Conservation (phyloP, 1,284 basidiomycete genomes). For the Lentinula novae-zelandiae region DNA sequence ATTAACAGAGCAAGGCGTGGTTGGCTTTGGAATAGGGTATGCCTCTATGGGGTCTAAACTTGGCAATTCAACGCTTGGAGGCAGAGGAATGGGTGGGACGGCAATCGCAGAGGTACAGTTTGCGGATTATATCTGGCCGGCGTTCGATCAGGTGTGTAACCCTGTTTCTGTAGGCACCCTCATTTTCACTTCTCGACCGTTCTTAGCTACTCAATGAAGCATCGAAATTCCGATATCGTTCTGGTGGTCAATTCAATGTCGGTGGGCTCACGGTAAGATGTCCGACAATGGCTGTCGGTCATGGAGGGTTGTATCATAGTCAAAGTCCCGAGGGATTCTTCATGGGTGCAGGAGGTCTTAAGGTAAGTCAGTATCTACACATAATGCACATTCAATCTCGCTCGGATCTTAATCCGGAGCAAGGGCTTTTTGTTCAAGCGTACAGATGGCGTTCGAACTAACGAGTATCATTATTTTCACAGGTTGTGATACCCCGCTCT, state of each 20-base stretch:
- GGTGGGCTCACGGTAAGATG: conserved; percentile 87
- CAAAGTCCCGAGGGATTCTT: conserved; percentile 96
- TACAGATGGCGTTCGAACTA: too few species aligned
- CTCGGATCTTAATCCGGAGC: background rate
- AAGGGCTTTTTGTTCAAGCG: background rate
- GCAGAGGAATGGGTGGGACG: conserved; percentile 34
- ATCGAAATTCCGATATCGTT: conserved; percentile 89
- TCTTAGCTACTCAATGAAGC: conserved; percentile 90
- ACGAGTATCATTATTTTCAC: background rate
- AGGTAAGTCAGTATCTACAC: conserved; percentile 43
- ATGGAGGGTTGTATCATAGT: conserved; percentile 91
- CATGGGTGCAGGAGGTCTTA: conserved; percentile 85
- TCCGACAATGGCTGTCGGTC: conserved; percentile 88
- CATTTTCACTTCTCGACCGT: conserved; percentile 4
- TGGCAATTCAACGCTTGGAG: conserved; percentile 33
- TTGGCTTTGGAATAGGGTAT: conserved; percentile 90
- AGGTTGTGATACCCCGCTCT: conserved; percentile 89
- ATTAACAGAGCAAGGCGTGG: conserved; percentile 91
- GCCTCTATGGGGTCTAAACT: conserved; percentile 71
- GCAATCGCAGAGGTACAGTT: conserved; percentile 95
- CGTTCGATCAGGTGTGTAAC: conserved; percentile 78
- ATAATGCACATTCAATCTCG: background rate
- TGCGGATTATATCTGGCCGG: conserved; percentile 85
- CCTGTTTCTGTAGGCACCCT: background rate
- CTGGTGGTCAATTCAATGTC: conserved; percentile 79